phyloP scores from a whole-genome alignment of 2,329 filamentous ascomycete genomes.

The Pseudopyricularia cyperi region DNA sequence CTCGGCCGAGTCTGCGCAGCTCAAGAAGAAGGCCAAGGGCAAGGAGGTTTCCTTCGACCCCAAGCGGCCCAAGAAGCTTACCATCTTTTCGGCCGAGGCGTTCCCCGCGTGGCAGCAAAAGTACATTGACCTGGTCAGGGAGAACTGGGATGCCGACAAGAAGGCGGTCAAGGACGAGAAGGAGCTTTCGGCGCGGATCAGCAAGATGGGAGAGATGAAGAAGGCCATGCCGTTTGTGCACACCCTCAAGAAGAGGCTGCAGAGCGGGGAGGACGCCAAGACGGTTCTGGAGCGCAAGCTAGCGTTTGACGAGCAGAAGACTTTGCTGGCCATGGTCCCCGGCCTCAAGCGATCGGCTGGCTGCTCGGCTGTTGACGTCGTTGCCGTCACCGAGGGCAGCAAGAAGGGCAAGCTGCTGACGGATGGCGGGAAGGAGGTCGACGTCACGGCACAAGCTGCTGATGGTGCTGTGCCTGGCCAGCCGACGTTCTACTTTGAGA shows the following conservation, averaged over 20 bases:
- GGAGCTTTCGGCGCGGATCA: conserved; percentile 62
- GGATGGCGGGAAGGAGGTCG: conserved; percentile 36
- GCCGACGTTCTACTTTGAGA: conserved; percentile 12
- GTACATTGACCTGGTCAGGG: conserved; percentile 68
- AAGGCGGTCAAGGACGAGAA: conserved; percentile 61
- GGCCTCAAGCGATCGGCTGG: conserved; percentile 64
- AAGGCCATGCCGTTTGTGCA: conserved; percentile 98
- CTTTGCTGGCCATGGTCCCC: conserved; percentile 64
- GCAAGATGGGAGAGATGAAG: conserved; percentile 83
- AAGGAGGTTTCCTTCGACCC: conserved; percentile 78
- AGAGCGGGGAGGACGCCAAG: conserved; percentile 52
- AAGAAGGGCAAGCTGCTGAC: conserved; percentile 47
- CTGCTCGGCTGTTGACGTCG: conserved; percentile 57
- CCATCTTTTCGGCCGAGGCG: conserved; percentile 65
- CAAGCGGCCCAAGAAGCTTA: conserved; percentile 82
- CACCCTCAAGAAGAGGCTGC: conserved; percentile 67
- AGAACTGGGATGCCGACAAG: conserved; percentile 49
- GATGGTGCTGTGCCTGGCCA: conserved; percentile 66
- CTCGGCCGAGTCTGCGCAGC: conserved; percentile 67
- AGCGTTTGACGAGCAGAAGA: conserved; percentile 70
- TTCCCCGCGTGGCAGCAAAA: conserved; percentile 89
- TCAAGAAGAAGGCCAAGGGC: conserved; percentile 88
- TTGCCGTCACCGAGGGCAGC: conserved; percentile 57
- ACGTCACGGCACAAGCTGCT: conserved; percentile 44
- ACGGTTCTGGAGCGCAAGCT: conserved; percentile 74